These are phyloP conservation scores for Ophiocordyceps robertsii DNA, from an alignment of 2,329 filamentous ascomycete genomes.

Conservation along the genomic window DNA sequence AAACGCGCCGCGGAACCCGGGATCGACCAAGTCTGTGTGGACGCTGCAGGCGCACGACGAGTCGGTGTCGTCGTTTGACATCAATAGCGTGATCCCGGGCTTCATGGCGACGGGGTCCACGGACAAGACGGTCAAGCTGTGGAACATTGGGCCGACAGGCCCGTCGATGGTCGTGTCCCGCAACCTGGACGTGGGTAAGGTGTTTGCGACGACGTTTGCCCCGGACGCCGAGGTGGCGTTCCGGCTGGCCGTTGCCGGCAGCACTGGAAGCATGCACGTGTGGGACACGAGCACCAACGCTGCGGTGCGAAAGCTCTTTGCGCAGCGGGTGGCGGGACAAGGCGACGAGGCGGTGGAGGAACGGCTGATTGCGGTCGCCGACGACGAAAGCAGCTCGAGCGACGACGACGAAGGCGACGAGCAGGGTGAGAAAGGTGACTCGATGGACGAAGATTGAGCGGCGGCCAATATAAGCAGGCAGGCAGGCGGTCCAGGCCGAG, in stretches of 20 bases:
- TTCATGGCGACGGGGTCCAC: conserved; percentile 89
- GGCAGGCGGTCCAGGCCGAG: too few relatives aligned
- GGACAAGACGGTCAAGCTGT: conserved; percentile 91
- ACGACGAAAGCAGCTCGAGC: conserved; percentile 53
- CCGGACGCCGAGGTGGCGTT: conserved; percentile 87
- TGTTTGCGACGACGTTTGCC: conserved; percentile 83
- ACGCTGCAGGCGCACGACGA: conserved; percentile 91
- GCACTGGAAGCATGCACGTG: conserved; percentile 81
- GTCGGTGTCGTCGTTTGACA: conserved; percentile 80
- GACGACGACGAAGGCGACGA: conserved; percentile 40
- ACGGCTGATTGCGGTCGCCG: conserved; percentile 60
- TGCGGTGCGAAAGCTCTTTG: conserved; percentile 74
- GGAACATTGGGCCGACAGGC: conserved; percentile 73
- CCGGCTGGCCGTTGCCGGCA: conserved; percentile 83
- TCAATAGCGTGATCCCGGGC: conserved; percentile 80
- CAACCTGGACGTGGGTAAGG: conserved; percentile 85
- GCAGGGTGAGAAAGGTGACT: conserved; percentile 26
- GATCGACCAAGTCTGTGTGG: conserved; percentile 77
- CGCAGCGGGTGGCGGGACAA: conserved; percentile 44
- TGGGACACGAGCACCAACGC: conserved; percentile 96
- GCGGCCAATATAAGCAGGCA: too few relatives aligned
- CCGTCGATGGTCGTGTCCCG: conserved; percentile 85
- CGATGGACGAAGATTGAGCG: conserved; percentile 12
- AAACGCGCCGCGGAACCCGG: conserved; percentile 57
- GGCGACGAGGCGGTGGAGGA: conserved; percentile 53